Evolutionary conservation across 78 protist genomes (phyloP), one percentile per base, ranked within the genome.

Genomic region (Isochrysis galbana): DNA sequence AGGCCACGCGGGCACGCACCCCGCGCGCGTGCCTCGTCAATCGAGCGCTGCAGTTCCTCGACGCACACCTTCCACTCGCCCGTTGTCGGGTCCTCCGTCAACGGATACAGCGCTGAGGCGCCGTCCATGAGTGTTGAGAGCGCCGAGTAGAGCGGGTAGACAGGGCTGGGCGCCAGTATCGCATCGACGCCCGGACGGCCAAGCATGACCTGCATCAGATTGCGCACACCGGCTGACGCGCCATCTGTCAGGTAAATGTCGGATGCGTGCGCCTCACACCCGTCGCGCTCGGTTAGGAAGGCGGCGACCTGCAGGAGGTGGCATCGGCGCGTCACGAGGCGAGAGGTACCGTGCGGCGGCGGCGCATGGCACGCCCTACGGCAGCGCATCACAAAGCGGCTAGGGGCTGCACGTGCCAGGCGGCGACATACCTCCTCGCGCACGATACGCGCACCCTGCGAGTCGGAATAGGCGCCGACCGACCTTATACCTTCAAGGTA

Each of bases 111-210:
- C 2, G 98, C 96, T 22, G 90, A 94, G 1, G 67, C 2, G 41
- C 99, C 99, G 45, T 74, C 86, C 54, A 39, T 45, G 36, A 97
- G 88, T 23, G 99, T 84, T 82, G 98, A 38, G 47, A 98, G 55
- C 5, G 99, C 99, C 17, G 98, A 93, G 96, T 99, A 99, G 46
- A 99, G 96, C 80, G 99, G 99, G 92, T 99, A 99, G 95, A 98
- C 99, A 41, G 99, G 99, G 29, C 98, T 97, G 22, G 99, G 99
- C 48, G 46, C 86, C n/a, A 78, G 86, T n/a, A 78, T 36, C n/a
- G 86, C 86, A 46, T 78, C 86, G 86, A 61, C 74, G 14, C 32
- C 48, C 19, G 47, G 42, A 21, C 2, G 1, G 34, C 34, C 3
- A 46, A 78, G 2, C 34, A 41, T 0, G 23, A 19, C 32, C 25